Percentiles rank a stretch among this genome's conserved stretches.
phyloP scores from a whole-genome alignment of 208 protist species.

The Leishmania mexicana region DNA sequence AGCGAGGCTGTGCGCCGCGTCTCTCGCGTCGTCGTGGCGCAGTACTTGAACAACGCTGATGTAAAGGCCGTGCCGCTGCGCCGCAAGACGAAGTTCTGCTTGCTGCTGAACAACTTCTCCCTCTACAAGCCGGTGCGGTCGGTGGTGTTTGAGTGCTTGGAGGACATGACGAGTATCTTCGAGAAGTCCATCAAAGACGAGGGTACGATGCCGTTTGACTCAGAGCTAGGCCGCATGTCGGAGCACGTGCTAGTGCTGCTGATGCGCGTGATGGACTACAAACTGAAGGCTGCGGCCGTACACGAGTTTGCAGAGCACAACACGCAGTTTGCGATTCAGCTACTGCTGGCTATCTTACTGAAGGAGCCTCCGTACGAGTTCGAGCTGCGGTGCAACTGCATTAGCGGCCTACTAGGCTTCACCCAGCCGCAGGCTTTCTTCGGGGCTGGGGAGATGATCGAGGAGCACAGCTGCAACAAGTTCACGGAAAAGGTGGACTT shows the following conservation, averaged over 20 bases:
- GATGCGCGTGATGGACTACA: slow-evolving; percentile 89
- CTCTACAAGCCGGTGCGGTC: slow-evolving; percentile 70
- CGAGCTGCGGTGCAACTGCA: slow-evolving; percentile 89
- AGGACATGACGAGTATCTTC: slow-evolving; percentile 82
- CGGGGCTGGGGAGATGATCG: slow-evolving; percentile 50
- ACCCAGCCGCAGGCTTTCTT: slow-evolving; percentile 93
- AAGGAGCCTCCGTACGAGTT: slow-evolving; percentile 93
- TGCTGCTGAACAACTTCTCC: slow-evolving; percentile 91
- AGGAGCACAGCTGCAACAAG: slow-evolving; percentile 78
- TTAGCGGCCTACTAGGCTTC: slow-evolving; percentile 85
- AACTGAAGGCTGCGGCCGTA: slow-evolving; percentile 86
- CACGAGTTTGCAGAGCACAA: slow-evolving; percentile 91
- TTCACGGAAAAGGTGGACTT: slow-evolving; percentile 92
- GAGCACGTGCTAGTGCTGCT: slow-evolving; percentile 93
- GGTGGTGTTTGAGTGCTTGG: slow-evolving; percentile 76
- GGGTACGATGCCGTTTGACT: slow-evolving; percentile 86
- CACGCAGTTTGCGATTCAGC: slow-evolving; percentile 91
- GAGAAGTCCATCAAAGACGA: slow-evolving; percentile 87
- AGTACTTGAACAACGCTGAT: slow-evolving; percentile 86
- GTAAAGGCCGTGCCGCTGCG: slow-evolving; percentile 70
- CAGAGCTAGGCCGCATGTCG: slow-evolving; percentile 91
- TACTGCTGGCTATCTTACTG: slow-evolving; percentile 90
- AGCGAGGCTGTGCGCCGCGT: slow-evolving; percentile 38
- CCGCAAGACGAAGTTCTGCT: slow-evolving; percentile 84
- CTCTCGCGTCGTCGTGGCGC: slow-evolving; percentile 50